Base-by-base conservation (phyloP, 257 asterid species). In the Rauvolfia tetraphylla region DNA sequence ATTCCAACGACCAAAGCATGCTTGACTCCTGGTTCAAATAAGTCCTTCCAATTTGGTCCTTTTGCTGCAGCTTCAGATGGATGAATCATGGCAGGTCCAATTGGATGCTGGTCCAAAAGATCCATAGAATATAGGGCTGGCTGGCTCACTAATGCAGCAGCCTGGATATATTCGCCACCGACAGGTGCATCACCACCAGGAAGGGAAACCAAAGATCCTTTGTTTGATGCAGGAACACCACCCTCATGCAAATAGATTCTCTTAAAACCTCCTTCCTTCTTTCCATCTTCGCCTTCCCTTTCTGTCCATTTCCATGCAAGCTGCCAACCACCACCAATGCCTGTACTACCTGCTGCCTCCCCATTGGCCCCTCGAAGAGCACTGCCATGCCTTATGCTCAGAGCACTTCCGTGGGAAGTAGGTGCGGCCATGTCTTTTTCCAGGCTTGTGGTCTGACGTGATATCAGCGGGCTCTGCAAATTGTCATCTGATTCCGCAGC, bases 301-400 rank as follows among this genome's bases (percentile, higher is more conserved):
- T 88, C 90, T 36, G 76, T 71, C 87, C 89, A 84, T 71, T 88
- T 89, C 90, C 90, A 89, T 4, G 93, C 95, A 75, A 91, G 91
- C 81, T 91, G 95, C 96, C 96, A 91, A 73, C 95, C 96, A 31
- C 95, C 84, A 17, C 96, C 96, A 41, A 91, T 89, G 72, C 87
- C 89, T 4, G 78, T 78, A 73, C 83, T 74, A 44, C 82, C 84
- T 10, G 68, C 82, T 54, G 76, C 76, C 75, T 82, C 85, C 54
- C 86, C 85, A 46, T 38, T 41, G 41, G 51, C 53, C 39, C 82
- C 85, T 31, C 73, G 88, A 69, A 79, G 10, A 67, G 68, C 72
- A 70, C 85, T 85, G 14, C 75, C 84, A 25, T 81, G 89, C 76
- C 80, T 76, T 62, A 73, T 67, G 68, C 85, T 63, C 66, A 78